Conservation (phyloP, 2,329 filamentous ascomycete species). For the Bipolaris bicolor region DNA sequence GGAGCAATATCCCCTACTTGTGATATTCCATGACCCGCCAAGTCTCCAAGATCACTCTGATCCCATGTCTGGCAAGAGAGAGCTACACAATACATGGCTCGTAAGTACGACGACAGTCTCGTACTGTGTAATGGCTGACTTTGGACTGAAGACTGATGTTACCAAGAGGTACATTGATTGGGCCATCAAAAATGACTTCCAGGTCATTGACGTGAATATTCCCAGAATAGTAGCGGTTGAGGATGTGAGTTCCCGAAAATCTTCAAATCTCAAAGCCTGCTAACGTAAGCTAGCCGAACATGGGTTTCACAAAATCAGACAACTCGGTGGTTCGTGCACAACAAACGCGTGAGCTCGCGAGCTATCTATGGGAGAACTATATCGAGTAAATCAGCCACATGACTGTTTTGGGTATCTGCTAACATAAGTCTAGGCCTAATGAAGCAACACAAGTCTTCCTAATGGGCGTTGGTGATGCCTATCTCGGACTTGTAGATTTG, state of each 20-base stretch:
- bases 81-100: conserved; percentile 86
- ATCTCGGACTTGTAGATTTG: conserved; percentile 80
- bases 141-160: conserved; percentile 71
- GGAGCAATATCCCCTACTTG: conserved; percentile 69
- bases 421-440: conserved; percentile 53
- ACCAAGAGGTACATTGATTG: conserved; percentile 83
- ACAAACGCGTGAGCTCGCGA: conserved; percentile 72
- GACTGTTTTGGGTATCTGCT: background rate
- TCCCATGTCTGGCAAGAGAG: conserved; percentile 68
- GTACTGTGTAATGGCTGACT: conserved; percentile 52
- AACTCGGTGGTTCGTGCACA: conserved; percentile 44
- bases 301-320: conserved; percentile 57
- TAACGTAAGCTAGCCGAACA: conserved; percentile 24
- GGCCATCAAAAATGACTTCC: conserved; percentile 77
- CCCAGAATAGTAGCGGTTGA: conserved; percentile 75
- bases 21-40: conserved; percentile 89
- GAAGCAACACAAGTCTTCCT: conserved; percentile 78
- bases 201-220: conserved; percentile 89
- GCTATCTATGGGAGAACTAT: conserved; percentile 97
- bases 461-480: conserved; percentile 88
- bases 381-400: conserved; percentile 64
- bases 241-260: conserved; percentile 54
- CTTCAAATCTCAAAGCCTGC: background rate
- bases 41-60: conserved; percentile 52
- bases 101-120: conserved; percentile 62